Percentiles rank a stretch among this genome's conserved stretches.
phyloP scores from a whole-genome alignment of 2,329 filamentous ascomycete genomes.

The Aspergillus terreus region DNA sequence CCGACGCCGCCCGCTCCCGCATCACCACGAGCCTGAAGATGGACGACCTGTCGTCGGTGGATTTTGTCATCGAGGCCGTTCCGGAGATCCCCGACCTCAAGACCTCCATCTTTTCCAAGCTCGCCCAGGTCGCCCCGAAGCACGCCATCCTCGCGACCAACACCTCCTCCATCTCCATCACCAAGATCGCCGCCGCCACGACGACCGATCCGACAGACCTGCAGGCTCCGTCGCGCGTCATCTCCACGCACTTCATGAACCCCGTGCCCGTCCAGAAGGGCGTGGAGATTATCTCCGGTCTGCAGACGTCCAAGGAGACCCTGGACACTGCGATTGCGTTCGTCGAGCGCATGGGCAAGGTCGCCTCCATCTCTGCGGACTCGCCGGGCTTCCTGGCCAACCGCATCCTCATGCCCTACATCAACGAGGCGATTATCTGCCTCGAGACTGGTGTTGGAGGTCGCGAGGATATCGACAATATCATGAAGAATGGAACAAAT shows the following conservation, averaged over 20 bases:
- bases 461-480: slow-evolving; percentile 88
- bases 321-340: slow-evolving; percentile 79
- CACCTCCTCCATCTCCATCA: slow-evolving; percentile 98
- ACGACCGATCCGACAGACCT: slow-evolving; percentile 74
- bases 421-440: slow-evolving; percentile 96
- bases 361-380: slow-evolving; percentile 82
- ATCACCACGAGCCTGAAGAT: slow-evolving; percentile 69
- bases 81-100: slow-evolving; percentile 89
- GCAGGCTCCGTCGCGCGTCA: slow-evolving; percentile 77
- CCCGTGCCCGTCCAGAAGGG: slow-evolving; percentile 95
- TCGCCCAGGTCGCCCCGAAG: slow-evolving; percentile 75
- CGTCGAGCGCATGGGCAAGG: slow-evolving; percentile 88
- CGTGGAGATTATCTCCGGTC: slow-evolving; percentile 91
- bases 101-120: slow-evolving; percentile 75
- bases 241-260: slow-evolving; percentile 99
- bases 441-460: slow-evolving; percentile 87
- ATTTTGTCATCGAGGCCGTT: slow-evolving; percentile 97
- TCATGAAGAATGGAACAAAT: slow-evolving; percentile 99
- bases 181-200: slow-evolving; percentile 86
- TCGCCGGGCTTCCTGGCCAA: slow-evolving; percentile 94
- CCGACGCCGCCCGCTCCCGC: slow-evolving; percentile 66
- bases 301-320: slow-evolving; percentile 83
- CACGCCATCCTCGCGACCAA: slow-evolving; percentile 95
- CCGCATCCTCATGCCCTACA: slow-evolving; percentile 97
- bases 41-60: slow-evolving; percentile 73